Evolutionary conservation across 176 grass and related monocot species (phyloP), one percentile per base, ranked within the genome.

Genomic region (Oryza brachyantha): DNA sequence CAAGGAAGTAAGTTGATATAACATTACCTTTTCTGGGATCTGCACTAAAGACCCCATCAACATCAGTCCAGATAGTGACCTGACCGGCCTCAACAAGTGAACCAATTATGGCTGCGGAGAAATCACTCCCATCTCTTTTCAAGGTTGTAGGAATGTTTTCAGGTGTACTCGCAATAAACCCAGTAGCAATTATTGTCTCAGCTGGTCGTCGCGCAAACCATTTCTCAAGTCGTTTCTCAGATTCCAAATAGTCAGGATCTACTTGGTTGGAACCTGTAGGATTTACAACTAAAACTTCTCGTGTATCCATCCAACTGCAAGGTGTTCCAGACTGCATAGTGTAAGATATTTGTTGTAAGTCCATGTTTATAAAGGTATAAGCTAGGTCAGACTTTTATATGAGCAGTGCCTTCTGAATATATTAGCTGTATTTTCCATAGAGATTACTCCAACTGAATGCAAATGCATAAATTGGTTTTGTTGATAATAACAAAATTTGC

Each of bases 1-100:
- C 11, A 31, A 59, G 35, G 4, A 55, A 76, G 27, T 61, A 11
- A 58, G 39, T 13, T 48, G 10, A 17, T 26, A 25, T 7, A 42
- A 77, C 29, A 40, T 77, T 57, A 95, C 96, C 96, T 95, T 99
- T 99, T 89, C 96, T 94, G 27, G 96, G 96, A 85, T 99, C 96
- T 29, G 96, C 96, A 85, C 92, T 99, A 81, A 91, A 99, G 68
- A 99, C 92, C 61, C 96, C 96, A 79, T 99, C 90, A 77, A 99
- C 96, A 88, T 99, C 96, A 45, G 96, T 99, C 96, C 96, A 99
- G n/a, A 99, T 99, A 59, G 96, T 99, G 60, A 99, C 83, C 75
- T 93, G 92, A 26, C 90, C 66, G 52, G 92, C 96, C 83, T 46
- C 81, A 69, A 99, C 78, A 75, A 99, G 85, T 29, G 96, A 82